These are phyloP conservation scores for Xylaria hypoxylon DNA, from an alignment of 2,329 filamentous ascomycete genomes.

Conservation along the genomic window DNA sequence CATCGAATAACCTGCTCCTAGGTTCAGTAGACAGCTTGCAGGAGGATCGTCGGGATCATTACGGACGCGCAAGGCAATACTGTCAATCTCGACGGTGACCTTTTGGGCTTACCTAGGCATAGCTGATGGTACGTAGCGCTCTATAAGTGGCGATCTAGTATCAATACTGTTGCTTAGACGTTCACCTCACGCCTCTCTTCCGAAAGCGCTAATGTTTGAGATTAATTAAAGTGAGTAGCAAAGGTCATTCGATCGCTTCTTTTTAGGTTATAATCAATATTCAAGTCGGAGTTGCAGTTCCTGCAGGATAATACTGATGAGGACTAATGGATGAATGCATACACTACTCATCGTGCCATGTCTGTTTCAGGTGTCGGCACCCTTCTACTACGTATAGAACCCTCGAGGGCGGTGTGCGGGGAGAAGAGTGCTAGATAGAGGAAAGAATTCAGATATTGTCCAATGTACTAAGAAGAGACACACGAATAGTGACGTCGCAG, in stretches of 20 bases:
- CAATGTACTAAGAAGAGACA: no score
- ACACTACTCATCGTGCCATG: slow-evolving; percentile 9
- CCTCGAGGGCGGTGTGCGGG: no score
- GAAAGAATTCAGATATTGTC: no score
- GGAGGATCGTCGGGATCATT: slow-evolving; percentile 1
- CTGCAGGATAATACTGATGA: background rate
- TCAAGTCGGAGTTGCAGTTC: background rate
- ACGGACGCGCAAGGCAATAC: background rate
- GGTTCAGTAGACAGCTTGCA: background rate
- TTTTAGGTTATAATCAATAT: background rate
- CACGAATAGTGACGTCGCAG: no score
- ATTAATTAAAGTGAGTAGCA: slow-evolving; percentile 1
- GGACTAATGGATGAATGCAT: background rate
- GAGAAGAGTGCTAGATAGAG: no score
- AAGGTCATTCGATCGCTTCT: background rate
- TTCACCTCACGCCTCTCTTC: background rate
- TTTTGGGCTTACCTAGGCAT: background rate
- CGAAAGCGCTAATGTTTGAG: background rate
- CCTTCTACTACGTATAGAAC: slow-evolving; percentile 1
- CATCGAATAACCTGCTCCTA: no score
- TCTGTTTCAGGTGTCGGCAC: slow-evolving; percentile 18
- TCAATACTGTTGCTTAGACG: background rate
- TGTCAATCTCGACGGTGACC: background rate
- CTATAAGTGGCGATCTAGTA: background rate
- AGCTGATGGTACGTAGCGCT: background rate